phyloP scores from a whole-genome alignment of 2,329 filamentous ascomycete genomes.

The Aspergillus melleus region DNA sequence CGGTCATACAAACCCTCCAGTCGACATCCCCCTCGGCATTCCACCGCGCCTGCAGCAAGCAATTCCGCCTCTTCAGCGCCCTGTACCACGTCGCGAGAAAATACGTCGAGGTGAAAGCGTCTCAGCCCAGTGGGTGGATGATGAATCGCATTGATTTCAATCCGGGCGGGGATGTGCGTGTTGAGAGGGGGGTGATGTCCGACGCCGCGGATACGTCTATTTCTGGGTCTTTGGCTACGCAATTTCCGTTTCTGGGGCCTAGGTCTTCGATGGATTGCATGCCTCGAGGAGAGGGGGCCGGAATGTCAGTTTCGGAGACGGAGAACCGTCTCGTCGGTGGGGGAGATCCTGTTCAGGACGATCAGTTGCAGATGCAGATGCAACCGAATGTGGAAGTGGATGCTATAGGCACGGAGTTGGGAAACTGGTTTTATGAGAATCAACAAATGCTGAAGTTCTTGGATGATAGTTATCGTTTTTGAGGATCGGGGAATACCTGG shows the following conservation, averaged over 20 bases:
- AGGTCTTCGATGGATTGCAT: background rate
- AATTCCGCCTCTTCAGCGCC: slow-evolving; percentile 10
- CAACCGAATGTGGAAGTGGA: background rate
- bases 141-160: background rate
- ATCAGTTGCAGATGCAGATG: background rate
- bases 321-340: background rate
- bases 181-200: background rate
- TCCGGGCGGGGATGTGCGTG: too few relatives aligned
- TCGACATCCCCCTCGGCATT: background rate
- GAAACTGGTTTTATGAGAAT: background rate
- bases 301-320: background rate
- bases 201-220: too few relatives aligned
- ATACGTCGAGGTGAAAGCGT: slow-evolving; percentile 12
- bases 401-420: background rate
- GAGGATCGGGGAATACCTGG: background rate
- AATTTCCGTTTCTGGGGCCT: background rate
- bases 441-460: background rate
- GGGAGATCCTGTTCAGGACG: too few relatives aligned
- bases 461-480: background rate
- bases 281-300: background rate
- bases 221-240: too few relatives aligned
- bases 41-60: slow-evolving; percentile 5
- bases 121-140: background rate
- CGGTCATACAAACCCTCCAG: slow-evolving; percentile 11
- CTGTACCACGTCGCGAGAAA: slow-evolving; percentile 12